Evolutionary conservation across 768 basidiomycete genomes (phyloP).

Genomic region (Panaeolus cyanescens): DNA sequence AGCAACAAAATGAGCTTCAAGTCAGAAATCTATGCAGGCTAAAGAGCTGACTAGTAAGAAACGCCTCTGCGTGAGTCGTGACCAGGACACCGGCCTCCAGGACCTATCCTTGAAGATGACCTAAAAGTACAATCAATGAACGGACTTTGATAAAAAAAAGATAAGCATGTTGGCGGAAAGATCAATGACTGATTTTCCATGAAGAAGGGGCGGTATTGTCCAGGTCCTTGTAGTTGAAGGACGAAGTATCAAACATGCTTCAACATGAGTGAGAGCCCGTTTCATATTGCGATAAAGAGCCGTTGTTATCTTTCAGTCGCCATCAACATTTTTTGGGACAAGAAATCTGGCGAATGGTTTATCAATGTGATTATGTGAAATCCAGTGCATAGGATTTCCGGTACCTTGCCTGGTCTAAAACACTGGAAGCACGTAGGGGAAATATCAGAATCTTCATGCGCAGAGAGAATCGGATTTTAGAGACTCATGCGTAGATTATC

Average conservation of each 20-base stretch:
- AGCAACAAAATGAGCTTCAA: no score
- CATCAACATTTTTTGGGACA: slow-evolving; percentile 18
- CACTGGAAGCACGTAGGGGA: neutral
- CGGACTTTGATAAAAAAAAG: slow-evolving; percentile 31
- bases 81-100: neutral
- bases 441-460: neutral
- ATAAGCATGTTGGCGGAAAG: slow-evolving; percentile 50
- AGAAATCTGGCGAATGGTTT: slow-evolving; percentile 14
- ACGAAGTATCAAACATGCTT: slow-evolving; percentile 41
- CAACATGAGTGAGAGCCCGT: slow-evolving; percentile 40
- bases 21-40: neutral
- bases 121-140: neutral
- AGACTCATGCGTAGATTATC: neutral
- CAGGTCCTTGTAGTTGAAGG: slow-evolving; percentile 13
- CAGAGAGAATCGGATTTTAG: neutral
- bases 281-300: slow-evolving; percentile 46
- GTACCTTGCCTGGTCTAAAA: neutral
- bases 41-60: slow-evolving; percentile 1
- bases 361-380: neutral
- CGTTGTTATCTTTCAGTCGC: slow-evolving; percentile 50
- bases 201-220: slow-evolving; percentile 42
- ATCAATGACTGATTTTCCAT: slow-evolving; percentile 38
- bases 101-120: neutral
- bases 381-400: neutral
- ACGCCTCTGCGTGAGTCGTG: neutral